phyloP scores from a whole-genome alignment of 2,329 filamentous ascomycete genomes.

The Aspergillus fijiensis region DNA sequence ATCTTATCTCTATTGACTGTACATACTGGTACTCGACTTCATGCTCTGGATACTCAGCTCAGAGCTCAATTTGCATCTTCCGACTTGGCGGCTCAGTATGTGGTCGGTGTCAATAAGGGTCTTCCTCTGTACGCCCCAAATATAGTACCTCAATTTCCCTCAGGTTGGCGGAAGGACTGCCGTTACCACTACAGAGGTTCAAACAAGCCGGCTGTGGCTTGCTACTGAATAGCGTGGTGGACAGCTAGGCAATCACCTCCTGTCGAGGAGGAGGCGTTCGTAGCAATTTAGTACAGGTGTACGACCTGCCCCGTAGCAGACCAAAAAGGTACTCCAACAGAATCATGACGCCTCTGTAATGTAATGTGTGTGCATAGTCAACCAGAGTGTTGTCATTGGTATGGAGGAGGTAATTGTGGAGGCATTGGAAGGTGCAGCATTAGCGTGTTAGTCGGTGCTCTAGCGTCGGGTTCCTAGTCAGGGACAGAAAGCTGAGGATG shows the following conservation, averaged over 20 bases:
- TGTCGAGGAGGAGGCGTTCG: not conserved
- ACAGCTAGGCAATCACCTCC: not conserved
- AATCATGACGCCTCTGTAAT: not conserved
- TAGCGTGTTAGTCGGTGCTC: not conserved
- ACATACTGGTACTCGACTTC: not conserved
- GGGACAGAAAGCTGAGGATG: slow-evolving; percentile 7
- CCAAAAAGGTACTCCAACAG: not conserved
- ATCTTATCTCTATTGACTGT: slow-evolving; percentile 1
- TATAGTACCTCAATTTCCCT: slow-evolving; percentile 8
- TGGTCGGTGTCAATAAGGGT: not conserved
- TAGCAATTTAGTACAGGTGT: not conserved
- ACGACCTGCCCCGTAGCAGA: not conserved
- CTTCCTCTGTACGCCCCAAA: slow-evolving; percentile 1
- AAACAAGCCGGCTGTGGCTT: slow-evolving; percentile 2
- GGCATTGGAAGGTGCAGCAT: not conserved
- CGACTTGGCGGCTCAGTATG: no score
- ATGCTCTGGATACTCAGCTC: not conserved
- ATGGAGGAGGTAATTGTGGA: not conserved
- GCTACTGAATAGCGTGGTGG: not conserved
- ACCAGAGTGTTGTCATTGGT: not conserved
- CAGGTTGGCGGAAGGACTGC: not conserved
- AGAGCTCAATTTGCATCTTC: not conserved
- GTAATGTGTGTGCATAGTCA: slow-evolving; percentile 1
- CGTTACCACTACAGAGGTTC: not conserved
- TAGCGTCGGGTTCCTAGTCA: slow-evolving; percentile 7